Conservation (phyloP, 371 early-diverging fungal species). For the Nematocida homosporus region DNA sequence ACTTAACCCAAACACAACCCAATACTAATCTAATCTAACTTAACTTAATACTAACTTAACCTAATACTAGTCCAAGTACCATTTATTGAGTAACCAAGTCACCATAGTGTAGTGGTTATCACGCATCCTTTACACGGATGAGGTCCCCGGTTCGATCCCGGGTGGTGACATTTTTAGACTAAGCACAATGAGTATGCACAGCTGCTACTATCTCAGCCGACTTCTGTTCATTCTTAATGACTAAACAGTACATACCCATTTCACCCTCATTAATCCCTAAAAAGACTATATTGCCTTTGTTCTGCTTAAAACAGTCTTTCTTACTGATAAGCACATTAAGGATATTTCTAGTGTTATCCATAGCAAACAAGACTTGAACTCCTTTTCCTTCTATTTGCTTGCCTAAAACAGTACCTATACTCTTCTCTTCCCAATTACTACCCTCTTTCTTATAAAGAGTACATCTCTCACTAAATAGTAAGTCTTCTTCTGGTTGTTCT, state of each 20-base stretch:
- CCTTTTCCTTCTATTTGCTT: background rate
- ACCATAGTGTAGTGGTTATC: conserved; percentile 70
- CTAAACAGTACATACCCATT: conserved; percentile 3
- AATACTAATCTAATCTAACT: no score
- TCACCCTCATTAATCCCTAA: conserved; percentile 22
- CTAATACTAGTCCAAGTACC: no score
- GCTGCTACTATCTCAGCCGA: background rate
- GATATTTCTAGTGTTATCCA: conserved; percentile 37
- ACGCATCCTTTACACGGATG: conserved; percentile 69
- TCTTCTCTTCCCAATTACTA: conserved; percentile 18
- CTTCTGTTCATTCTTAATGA: conserved; percentile 4
- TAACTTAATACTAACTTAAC: no score
- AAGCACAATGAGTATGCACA: background rate
- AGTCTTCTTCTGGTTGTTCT: background rate
- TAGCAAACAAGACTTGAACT: conserved; percentile 21
- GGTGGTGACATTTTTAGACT: conserved; percentile 62
- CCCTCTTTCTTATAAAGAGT: conserved; percentile 34
- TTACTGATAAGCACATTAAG: conserved; percentile 18
- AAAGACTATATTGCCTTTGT: conserved; percentile 1
- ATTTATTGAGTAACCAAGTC: conserved; percentile 30
- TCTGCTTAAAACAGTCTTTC: background rate
- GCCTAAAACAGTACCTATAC: background rate
- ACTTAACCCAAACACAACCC: no score
- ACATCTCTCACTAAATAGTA: conserved; percentile 9
- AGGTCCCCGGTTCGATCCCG: conserved; percentile 70